A percentile compares a stretch with the other conserved stretches of the same genome.
These are phyloP conservation scores for Vachellia pachyceras DNA, from an alignment of 306 rosid genomes.

Conservation along the genomic window DNA sequence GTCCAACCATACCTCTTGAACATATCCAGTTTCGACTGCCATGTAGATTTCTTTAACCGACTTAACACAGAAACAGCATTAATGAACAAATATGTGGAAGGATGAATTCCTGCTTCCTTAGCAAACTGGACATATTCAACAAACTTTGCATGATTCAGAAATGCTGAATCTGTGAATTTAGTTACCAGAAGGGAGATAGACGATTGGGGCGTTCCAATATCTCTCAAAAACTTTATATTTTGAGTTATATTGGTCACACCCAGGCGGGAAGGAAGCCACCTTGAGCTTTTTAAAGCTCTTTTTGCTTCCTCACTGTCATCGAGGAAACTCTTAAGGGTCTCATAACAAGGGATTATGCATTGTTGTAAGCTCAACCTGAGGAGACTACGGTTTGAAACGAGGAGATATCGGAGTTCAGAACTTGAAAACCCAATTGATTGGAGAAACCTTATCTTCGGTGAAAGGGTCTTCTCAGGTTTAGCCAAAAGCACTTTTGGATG, in stretches of 20 bases:
- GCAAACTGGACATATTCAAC: conserved; percentile 12
- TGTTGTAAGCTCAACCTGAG: conserved; percentile 39
- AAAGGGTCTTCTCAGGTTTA: conserved; percentile 38
- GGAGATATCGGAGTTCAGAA: conserved; percentile 25
- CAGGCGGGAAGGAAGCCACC: no score
- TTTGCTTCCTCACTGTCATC: no score
- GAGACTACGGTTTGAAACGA: background rate
- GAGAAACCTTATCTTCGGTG: conserved; percentile 46
- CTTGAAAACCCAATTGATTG: conserved; percentile 41
- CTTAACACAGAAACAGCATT: no score
- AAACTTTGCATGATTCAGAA: background rate
- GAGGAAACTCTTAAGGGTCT: background rate
- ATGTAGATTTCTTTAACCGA: background rate
- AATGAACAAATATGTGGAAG: no score
- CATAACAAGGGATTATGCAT: background rate
- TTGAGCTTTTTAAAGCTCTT: no score
- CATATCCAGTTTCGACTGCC: background rate
- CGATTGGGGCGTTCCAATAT: background rate
- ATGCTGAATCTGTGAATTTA: background rate
- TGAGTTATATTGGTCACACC: background rate
- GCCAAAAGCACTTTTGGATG: conserved; percentile 18
- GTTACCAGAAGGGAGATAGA: background rate
- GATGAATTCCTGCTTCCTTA: background rate
- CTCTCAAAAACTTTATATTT: background rate
- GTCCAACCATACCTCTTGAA: conserved; percentile 3